Evolutionary conservation across 192 early-diverging fungal species (phyloP).

Genomic region (Coemansia biformis): DNA sequence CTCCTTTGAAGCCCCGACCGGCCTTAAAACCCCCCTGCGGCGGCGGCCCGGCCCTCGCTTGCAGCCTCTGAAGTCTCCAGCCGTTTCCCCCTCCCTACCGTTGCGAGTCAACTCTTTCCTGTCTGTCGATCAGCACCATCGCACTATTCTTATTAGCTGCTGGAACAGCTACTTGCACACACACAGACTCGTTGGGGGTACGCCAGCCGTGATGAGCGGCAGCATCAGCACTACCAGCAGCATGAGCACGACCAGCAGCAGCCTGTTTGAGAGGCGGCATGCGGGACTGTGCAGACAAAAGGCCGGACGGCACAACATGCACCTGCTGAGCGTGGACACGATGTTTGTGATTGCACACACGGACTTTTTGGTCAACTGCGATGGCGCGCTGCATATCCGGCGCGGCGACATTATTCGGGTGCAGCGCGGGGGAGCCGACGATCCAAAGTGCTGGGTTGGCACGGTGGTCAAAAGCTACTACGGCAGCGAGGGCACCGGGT

Average conservation of each 20-base stretch:
- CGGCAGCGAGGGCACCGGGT: slow-evolving; percentile 30
- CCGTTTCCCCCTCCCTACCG: too few species aligned
- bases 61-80: too few species aligned
- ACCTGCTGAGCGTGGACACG: slow-evolving; percentile 26
- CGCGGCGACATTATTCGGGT: slow-evolving; percentile 40
- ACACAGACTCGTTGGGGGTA: not conserved
- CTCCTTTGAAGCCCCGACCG: too few species aligned
- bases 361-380: slow-evolving; percentile 29
- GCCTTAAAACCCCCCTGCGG: too few species aligned
- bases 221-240: not conserved
- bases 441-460: slow-evolving; percentile 39
- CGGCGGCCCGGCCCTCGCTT: too few species aligned
- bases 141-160: too few species aligned
- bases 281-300: slow-evolving; percentile 3
- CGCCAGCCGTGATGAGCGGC: slow-evolving; percentile 4
- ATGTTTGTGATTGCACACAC: slow-evolving; percentile 35
- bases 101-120: too few species aligned
- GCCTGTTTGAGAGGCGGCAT: slow-evolving; percentile 1
- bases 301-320: slow-evolving; percentile 8
- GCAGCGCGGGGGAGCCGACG: slow-evolving; percentile 12
- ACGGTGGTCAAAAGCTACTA: slow-evolving; percentile 37
- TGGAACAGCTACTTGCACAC: too few species aligned
- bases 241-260: not conserved
- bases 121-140: too few species aligned
- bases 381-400: slow-evolving; percentile 30